A percentile compares a stretch with the other conserved stretches of the same genome.
Conservation (phyloP, 164 flowering plant species). For the Macadamia integrifolia region DNA sequence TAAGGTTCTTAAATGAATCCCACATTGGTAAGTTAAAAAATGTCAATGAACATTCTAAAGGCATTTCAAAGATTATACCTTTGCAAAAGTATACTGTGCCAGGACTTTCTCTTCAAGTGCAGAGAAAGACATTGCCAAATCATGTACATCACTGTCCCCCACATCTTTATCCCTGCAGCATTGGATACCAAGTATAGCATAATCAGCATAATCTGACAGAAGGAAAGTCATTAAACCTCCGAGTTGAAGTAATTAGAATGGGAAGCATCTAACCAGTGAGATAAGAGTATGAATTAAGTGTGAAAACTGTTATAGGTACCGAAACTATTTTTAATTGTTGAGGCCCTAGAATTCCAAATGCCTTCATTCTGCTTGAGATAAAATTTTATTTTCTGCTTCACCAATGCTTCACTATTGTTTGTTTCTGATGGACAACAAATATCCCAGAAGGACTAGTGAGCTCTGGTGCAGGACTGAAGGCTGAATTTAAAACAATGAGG, state of each 20-base stretch:
- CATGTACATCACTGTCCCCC: conserved; percentile 63
- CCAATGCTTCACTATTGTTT: neutral
- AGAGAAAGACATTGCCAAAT: conserved; percentile 63
- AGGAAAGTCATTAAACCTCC: neutral
- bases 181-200: conserved; percentile 2
- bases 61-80: conserved; percentile 39
- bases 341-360: neutral
- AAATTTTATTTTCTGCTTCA: no score
- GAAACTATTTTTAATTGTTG: neutral
- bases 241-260: neutral
- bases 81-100: conserved; percentile 81
- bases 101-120: conserved; percentile 97
- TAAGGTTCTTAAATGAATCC: no score
- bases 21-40: no score
- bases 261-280: neutral
- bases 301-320: neutral
- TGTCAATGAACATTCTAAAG: no score
- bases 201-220: neutral
- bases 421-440: no score
- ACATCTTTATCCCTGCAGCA: conserved; percentile 62
- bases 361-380: neutral
- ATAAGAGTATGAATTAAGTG: neutral
- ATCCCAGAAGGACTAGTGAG: neutral
- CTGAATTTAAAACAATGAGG: no score
- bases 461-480: no score